A percentile compares a stretch with the other conserved stretches of the same genome.
Conservation (phyloP, 257 asterid genomes). For the Petunia secreta region DNA sequence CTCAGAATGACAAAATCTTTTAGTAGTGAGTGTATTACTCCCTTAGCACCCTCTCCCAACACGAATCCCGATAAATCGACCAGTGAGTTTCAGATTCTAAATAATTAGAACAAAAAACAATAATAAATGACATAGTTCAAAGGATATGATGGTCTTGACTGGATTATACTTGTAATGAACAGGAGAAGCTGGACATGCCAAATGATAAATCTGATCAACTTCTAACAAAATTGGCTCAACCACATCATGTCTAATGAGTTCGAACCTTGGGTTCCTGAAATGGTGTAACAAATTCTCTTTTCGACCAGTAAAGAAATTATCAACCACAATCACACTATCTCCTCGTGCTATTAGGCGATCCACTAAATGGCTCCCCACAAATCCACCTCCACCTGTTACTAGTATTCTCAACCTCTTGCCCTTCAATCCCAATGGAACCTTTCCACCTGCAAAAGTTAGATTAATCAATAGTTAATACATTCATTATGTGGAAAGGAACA, state of each 20-base stretch:
- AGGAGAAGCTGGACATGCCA: slow-evolving; percentile 99
- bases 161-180: slow-evolving; percentile 95
- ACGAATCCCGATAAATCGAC: background rate
- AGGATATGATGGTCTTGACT: slow-evolving; percentile 94
- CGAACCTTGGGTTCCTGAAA: slow-evolving; percentile 62
- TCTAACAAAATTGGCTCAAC: slow-evolving; percentile 89
- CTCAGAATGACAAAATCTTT: background rate
- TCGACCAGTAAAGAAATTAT: slow-evolving; percentile 79
- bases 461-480: no score
- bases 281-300: slow-evolving; percentile 76
- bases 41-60: background rate
- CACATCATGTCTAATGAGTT: slow-evolving; percentile 87
- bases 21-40: no score
- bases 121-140: background rate
- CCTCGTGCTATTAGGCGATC: slow-evolving; percentile 81
- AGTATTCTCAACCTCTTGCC: slow-evolving; percentile 59
- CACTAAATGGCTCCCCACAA: slow-evolving; percentile 91
- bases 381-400: slow-evolving; percentile 98
- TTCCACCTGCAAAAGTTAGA: slow-evolving; percentile 50
- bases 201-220: slow-evolving; percentile 87
- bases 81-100: background rate
- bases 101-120: background rate
- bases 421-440: slow-evolving; percentile 68
- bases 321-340: slow-evolving; percentile 80
- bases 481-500: no score